Percentiles rank a stretch among this genome's conserved stretches.
phyloP scores from a whole-genome alignment of 345 rosid genomes.

The Psidium friedrichsthalianum region DNA sequence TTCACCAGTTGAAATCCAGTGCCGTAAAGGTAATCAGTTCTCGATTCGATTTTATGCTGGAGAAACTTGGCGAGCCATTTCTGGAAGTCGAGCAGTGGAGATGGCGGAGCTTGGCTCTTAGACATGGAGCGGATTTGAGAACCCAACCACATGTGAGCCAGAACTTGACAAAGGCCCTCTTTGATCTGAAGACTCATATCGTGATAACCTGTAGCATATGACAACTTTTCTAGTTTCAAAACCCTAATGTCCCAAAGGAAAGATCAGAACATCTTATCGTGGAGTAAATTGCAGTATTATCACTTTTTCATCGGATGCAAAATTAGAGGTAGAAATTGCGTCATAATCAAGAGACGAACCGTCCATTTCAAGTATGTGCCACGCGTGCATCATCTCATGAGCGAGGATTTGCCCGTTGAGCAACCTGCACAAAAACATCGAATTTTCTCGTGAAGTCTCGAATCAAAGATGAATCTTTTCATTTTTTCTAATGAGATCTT shows the following conservation, averaged over 20 bases:
- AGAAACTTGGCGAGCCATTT: not conserved
- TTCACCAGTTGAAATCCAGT: not conserved
- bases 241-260: not conserved
- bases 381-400: slow-evolving; percentile 13
- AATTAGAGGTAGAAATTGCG: not conserved
- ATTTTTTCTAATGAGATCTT: not conserved
- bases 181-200: not conserved
- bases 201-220: not conserved
- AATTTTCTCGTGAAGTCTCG: not conserved
- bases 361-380: not conserved
- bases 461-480: not conserved
- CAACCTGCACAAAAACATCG: not conserved
- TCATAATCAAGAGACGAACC: not conserved
- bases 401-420: not conserved
- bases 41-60: not conserved
- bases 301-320: not conserved
- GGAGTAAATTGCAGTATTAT: not conserved
- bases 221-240: not conserved
- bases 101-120: not conserved
- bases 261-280: not conserved
- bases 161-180: slow-evolving; percentile 7
- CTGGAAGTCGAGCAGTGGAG: not conserved
- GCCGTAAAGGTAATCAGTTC: not conserved
- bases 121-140: not conserved
- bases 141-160: slow-evolving; percentile 3